A percentile compares a stretch with the other conserved stretches of the same genome.
Evolutionary conservation across 441 rosid species (phyloP).

Genomic region (Euphorbia celastroides): DNA sequence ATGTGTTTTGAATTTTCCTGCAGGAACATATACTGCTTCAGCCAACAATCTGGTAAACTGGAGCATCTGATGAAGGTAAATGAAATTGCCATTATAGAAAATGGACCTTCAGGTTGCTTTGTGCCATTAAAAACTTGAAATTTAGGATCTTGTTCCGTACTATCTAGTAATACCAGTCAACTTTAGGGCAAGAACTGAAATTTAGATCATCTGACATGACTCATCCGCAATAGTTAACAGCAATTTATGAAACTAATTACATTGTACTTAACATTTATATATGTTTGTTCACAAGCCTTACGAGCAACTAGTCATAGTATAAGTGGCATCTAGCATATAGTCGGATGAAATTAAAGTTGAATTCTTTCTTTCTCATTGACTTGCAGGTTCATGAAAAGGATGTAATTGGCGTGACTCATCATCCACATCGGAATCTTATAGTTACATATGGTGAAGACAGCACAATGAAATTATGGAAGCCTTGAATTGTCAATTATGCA

Average conservation of each 20-base stretch:
- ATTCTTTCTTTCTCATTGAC: neutral
- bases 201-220: neutral
- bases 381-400: slow-evolving; percentile 90
- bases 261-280: too few relatives aligned
- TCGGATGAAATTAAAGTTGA: neutral
- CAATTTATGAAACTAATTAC: neutral
- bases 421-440: slow-evolving; percentile 81
- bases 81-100: neutral
- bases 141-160: neutral
- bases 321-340: neutral
- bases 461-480: slow-evolving; percentile 86
- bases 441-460: slow-evolving; percentile 66
- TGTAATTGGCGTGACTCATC: slow-evolving; percentile 75
- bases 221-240: neutral
- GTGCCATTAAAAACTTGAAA: neutral
- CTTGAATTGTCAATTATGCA: slow-evolving; percentile 30
- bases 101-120: slow-evolving; percentile 5
- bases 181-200: neutral
- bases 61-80: slow-evolving; percentile 98
- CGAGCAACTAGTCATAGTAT: neutral
- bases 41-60: slow-evolving; percentile 82
- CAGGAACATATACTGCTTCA: slow-evolving; percentile 95
- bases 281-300: too few relatives aligned
- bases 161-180: neutral
- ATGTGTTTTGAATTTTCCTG: slow-evolving; percentile 16